phyloP scores from a whole-genome alignment of 139 green algal species.

The Coccomyxa sp. region DNA sequence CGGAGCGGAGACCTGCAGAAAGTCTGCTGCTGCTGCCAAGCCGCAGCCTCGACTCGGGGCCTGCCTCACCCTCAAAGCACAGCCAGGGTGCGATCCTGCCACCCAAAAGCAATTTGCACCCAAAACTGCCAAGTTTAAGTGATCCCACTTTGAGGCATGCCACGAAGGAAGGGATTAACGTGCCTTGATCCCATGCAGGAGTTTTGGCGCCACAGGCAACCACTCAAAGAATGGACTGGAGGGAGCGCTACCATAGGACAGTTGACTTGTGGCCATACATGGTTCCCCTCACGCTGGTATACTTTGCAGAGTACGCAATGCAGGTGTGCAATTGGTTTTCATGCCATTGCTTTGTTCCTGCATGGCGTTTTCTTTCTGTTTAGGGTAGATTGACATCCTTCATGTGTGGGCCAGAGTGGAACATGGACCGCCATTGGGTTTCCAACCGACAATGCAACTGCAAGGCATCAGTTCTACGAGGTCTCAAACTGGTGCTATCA shows the following conservation, averaged over 20 bases:
- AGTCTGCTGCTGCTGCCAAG: no score
- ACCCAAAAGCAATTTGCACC: no score
- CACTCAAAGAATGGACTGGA: slow-evolving; percentile 19
- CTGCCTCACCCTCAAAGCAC: no score
- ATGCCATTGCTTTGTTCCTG: neutral
- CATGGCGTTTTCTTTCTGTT: neutral
- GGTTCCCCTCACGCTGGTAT: slow-evolving; percentile 54
- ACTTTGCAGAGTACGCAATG: slow-evolving; percentile 62
- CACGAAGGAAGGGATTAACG: no score
- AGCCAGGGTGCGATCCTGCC: no score
- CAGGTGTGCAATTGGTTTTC: slow-evolving; percentile 14
- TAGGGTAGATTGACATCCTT: neutral
- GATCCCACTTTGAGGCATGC: no score
- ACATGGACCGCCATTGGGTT: slow-evolving; percentile 60
- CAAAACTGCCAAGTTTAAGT: no score
- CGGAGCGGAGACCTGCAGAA: no score
- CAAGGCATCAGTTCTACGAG: slow-evolving; percentile 51
- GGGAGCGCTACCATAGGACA: slow-evolving; percentile 22
- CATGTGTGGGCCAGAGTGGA: slow-evolving; percentile 17
- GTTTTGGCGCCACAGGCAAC: neutral
- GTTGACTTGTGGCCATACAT: slow-evolving; percentile 52
- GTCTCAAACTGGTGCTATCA: slow-evolving; percentile 51
- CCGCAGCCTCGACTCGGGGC: no score
- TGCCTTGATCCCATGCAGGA: neutral
- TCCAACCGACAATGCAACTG: slow-evolving; percentile 29